Evolutionary conservation across 1,139 yeast genomes (phyloP).

Genomic region (Debaryomyces fabryi): DNA sequence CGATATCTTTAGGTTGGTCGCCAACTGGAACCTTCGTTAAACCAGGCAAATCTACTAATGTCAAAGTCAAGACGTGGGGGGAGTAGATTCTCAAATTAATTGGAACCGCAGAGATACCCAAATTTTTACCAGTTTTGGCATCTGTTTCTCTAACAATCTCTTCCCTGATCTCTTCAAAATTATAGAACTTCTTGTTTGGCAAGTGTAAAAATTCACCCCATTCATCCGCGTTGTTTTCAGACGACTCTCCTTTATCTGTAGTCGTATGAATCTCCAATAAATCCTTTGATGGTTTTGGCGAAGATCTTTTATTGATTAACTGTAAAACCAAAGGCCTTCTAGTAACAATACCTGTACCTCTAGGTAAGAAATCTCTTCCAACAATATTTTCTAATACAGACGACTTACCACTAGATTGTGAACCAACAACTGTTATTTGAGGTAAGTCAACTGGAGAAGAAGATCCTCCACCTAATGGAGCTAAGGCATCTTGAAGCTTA

Average conservation of each 20-base stretch:
- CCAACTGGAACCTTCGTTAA: conserved; percentile 99
- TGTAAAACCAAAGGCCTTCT: conserved; percentile 89
- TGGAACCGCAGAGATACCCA: conserved; percentile 91
- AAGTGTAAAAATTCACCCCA: conserved; percentile 98
- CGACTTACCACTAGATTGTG: conserved; percentile 93
- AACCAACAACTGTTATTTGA: conserved; percentile 94
- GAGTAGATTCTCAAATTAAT: conserved; percentile 93
- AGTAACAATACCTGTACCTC: conserved; percentile 96
- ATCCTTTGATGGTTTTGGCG: conserved; percentile 26
- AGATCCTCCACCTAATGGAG: conserved; percentile 89
- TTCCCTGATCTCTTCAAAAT: conserved; percentile 86
- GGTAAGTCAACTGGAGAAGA: conserved; percentile 88
- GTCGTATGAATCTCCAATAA: conserved; percentile 38
- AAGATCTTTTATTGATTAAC: conserved; percentile 67
- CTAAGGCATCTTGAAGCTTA: conserved; percentile 90
- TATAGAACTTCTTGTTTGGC: conserved; percentile 84
- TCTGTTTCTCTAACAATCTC: conserved; percentile 96
- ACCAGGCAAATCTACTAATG: conserved; percentile 97
- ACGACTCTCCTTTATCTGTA: conserved; percentile 46
- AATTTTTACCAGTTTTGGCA: conserved; percentile 87
- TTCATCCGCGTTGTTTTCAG: conserved; percentile 85
- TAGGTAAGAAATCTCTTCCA: conserved; percentile 91
- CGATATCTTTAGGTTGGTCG: conserved; percentile 98
- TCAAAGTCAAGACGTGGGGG: conserved; percentile 92
- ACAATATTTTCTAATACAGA: conserved; percentile 93